These are phyloP conservation scores for Gliomastix tumulicola DNA, from an alignment of 2,329 filamentous ascomycete species.

Conservation along the genomic window DNA sequence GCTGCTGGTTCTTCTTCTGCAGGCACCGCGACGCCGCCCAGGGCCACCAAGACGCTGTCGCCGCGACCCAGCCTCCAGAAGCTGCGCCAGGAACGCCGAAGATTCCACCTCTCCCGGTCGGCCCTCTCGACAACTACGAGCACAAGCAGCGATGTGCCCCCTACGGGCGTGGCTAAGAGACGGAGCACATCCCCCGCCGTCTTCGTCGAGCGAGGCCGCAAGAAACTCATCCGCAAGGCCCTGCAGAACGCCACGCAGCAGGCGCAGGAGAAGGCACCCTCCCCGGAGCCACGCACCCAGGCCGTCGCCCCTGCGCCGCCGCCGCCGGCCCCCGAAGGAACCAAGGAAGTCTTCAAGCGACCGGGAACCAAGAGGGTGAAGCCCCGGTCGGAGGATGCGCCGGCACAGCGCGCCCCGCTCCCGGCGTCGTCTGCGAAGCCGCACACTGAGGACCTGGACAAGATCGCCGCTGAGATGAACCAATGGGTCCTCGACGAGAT, in stretches of 20 bases:
- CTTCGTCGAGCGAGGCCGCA: slow-evolving; percentile 47
- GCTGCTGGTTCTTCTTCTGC: not conserved
- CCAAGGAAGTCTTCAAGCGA: slow-evolving; percentile 17
- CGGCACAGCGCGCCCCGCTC: slow-evolving; percentile 15
- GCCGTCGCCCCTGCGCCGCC: too few species aligned
- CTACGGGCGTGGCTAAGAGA: slow-evolving; percentile 29
- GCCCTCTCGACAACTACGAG: slow-evolving; percentile 25
- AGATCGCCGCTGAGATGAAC: slow-evolving; percentile 48
- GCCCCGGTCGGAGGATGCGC: slow-evolving; percentile 12
- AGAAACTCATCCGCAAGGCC: slow-evolving; percentile 15
- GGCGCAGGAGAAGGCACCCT: not conserved
- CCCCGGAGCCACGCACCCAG: too few species aligned
- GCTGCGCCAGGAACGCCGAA: slow-evolving; percentile 30
- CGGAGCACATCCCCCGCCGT: slow-evolving; percentile 35
- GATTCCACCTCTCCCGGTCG: slow-evolving; percentile 48
- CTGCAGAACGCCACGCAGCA: not conserved
- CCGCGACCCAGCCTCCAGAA: slow-evolving; percentile 1
- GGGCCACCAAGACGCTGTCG: not conserved
- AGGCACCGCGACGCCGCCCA: slow-evolving; percentile 4
- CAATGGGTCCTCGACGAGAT: slow-evolving; percentile 53
- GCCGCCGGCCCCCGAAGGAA: not conserved
- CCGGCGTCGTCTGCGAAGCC: slow-evolving; percentile 22
- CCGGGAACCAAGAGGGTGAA: slow-evolving; percentile 18
- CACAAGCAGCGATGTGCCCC: slow-evolving; percentile 10
- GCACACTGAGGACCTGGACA: slow-evolving; percentile 36